Conservation (phyloP, 768 basidiomycete species). For the Mycena capillaripes region DNA sequence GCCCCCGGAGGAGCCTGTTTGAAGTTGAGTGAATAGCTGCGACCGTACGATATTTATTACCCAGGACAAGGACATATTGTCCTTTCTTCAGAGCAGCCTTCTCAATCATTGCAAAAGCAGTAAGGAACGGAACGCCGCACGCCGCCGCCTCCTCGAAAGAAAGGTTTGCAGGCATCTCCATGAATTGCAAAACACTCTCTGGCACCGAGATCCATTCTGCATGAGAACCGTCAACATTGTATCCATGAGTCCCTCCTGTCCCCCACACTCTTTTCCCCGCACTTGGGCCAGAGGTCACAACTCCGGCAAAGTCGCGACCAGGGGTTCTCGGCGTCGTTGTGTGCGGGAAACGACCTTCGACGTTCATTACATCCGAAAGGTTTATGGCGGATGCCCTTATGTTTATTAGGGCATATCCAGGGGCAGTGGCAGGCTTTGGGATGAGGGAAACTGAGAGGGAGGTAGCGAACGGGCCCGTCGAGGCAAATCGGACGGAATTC, state of each 20-base stretch:
- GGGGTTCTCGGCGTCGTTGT: conserved; percentile 24
- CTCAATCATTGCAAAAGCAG: conserved; percentile 26
- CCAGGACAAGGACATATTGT: conserved; percentile 20
- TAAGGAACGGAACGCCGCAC: conserved; percentile 15
- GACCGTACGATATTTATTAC: not conserved
- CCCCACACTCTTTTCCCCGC: conserved; percentile 24
- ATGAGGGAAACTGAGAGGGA: not conserved
- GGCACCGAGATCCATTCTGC: conserved; percentile 23
- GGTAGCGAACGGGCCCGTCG: conserved; percentile 5
- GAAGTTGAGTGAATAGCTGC: not conserved
- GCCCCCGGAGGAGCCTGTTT: conserved; percentile 19
- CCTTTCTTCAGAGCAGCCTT: conserved; percentile 11
- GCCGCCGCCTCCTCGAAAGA: conserved; percentile 25
- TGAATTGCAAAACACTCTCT: conserved; percentile 13
- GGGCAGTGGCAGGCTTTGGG: not conserved
- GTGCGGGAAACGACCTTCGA: conserved; percentile 22
- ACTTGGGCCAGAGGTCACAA: conserved; percentile 5
- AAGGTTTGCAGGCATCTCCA: conserved; percentile 28
- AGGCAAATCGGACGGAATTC: not conserved
- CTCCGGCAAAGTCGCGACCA: conserved; percentile 24
- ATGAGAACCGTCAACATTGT: conserved; percentile 11
- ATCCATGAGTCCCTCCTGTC: conserved; percentile 19
- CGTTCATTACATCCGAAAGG: conserved; percentile 21
- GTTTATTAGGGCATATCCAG: conserved; percentile 2
- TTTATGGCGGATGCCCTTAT: conserved; percentile 26